phyloP scores from a whole-genome alignment of 805 yeast genomes.

The Dipodascopsis uninucleata region DNA sequence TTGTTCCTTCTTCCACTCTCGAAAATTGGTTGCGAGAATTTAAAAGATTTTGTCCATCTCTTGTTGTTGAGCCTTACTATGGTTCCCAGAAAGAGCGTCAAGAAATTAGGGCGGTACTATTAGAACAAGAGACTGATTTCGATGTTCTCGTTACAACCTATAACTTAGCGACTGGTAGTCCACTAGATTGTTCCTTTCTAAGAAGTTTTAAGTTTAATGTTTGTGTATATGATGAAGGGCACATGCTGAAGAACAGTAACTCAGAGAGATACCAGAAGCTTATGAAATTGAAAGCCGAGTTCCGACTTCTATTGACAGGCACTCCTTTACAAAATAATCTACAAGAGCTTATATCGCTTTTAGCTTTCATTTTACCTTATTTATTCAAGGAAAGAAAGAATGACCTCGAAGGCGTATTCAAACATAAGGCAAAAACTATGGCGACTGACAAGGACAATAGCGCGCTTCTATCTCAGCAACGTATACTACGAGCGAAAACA shows the following conservation, averaged over 20 bases:
- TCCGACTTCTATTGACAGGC: slow-evolving; percentile 86
- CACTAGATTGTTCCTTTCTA: slow-evolving; percentile 75
- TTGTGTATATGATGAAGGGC: slow-evolving; percentile 96
- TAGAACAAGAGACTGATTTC: slow-evolving; percentile 50
- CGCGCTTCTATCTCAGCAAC: slow-evolving; percentile 84
- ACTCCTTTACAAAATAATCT: slow-evolving; percentile 95
- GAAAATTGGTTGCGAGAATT: slow-evolving; percentile 98
- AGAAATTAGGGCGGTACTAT: slow-evolving; percentile 69
- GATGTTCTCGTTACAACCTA: slow-evolving; percentile 95
- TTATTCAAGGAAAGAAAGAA: slow-evolving; percentile 73
- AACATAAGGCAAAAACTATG: slow-evolving; percentile 66
- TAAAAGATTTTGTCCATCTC: slow-evolving; percentile 73
- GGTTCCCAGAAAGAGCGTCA: slow-evolving; percentile 84
- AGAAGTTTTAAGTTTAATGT: slow-evolving; percentile 73
- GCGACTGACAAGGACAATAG: slow-evolving; percentile 49
- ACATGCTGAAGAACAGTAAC: slow-evolving; percentile 84
- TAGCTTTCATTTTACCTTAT: slow-evolving; percentile 89
- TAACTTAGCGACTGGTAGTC: slow-evolving; percentile 82
- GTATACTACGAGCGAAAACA: slow-evolving; percentile 86
- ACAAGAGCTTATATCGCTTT: slow-evolving; percentile 80
- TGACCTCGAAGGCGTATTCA: slow-evolving; percentile 76
- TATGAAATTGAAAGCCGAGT: slow-evolving; percentile 79
- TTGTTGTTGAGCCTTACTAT: slow-evolving; percentile 87
- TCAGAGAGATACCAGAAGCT: slow-evolving; percentile 84
- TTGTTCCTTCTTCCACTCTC: slow-evolving; percentile 93